Evolutionary conservation across 306 rosid species (phyloP), one percentile per base, ranked within the genome.

Genomic region (Prunus davidiana): DNA sequence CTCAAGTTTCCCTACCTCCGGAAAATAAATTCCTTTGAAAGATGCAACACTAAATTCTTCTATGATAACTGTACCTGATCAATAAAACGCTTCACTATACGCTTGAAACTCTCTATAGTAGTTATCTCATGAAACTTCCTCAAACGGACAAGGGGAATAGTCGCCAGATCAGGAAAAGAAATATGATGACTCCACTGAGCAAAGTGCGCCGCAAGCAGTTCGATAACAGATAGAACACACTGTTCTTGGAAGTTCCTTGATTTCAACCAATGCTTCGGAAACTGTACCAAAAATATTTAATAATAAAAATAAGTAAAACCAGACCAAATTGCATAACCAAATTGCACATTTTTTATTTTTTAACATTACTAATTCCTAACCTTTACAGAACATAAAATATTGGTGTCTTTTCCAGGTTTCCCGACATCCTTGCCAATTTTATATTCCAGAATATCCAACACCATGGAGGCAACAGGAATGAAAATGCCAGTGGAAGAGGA

Each of bases 121-220:
- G 92, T 87, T 71, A 38, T 82, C 73, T 87, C 93, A 24, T 74
- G 82, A 67, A 92, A 83, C 87, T 95, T 95, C 86, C 82, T 89
- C 73, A 95, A 78, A 83, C 79, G 87, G 62, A 89, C 64, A 43
- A 95, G 91, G 32, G 99, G 91, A 83, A 87, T 84, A 52, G 89
- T 88, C 55, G 97, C 97, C 51, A 95, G 81, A 79, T 95, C 99
- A 8, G 97, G 97, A 85, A 95, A 92, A 72, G 99, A 90, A 80
- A 95, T 78, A 74, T 90, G 87, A 83, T 84, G 83, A 79, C 91
- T 92, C 97, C 99, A 95, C 79, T 90, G 97, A 68, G 86, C 69
- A 82, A 92, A 95, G 80, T 95, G 97, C 72, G 82, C 88, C 1
- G 97, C 73, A 70, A 95, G 96, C 75, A 90, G 90, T 70, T 95